Conservation (phyloP, 768 basidiomycete genomes). For the Naganishia antarctica region DNA sequence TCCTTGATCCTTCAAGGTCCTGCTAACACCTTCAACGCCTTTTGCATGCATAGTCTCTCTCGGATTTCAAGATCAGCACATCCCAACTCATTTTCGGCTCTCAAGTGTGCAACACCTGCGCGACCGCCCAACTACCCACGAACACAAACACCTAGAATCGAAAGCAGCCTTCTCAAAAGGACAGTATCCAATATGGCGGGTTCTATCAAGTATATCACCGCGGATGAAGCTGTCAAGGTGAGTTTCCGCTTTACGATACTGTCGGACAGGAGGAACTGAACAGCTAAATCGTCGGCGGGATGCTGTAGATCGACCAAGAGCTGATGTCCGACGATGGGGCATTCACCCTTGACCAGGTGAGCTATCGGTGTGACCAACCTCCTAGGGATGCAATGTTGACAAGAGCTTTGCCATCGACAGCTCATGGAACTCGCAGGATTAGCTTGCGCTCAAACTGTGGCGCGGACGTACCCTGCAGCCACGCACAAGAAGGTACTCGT, state of each 20-base stretch:
- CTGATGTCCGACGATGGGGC: constrained; percentile 82
- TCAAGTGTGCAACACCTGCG: too few relatives aligned
- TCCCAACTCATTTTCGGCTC: too few relatives aligned
- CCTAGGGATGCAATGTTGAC: neutral
- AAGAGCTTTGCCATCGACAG: constrained; percentile 50
- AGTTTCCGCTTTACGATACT: neutral
- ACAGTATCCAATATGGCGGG: constrained; percentile 31
- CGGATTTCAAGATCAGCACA: too few relatives aligned
- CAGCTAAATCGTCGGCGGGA: neutral
- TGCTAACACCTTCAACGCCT: too few relatives aligned
- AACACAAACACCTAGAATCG: too few relatives aligned
- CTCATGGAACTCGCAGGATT: constrained; percentile 95
- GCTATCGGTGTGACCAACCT: neutral
- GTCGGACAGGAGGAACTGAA: neutral
- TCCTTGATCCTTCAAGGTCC: too few relatives aligned
- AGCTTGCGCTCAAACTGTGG: constrained; percentile 82
- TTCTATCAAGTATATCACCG: constrained; percentile 42
- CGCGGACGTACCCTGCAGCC: constrained; percentile 66
- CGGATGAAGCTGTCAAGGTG: constrained; percentile 46
- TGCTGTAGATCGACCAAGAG: constrained; percentile 92
- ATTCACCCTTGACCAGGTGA: constrained; percentile 88
- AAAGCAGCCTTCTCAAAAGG: too few relatives aligned
- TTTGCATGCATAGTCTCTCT: too few relatives aligned
- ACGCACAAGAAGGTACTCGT: constrained; percentile 76
- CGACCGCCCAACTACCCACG: too few relatives aligned